Evolutionary conservation across 257 asterid species (phyloP).

Genomic region (Solanum etuberosum): DNA sequence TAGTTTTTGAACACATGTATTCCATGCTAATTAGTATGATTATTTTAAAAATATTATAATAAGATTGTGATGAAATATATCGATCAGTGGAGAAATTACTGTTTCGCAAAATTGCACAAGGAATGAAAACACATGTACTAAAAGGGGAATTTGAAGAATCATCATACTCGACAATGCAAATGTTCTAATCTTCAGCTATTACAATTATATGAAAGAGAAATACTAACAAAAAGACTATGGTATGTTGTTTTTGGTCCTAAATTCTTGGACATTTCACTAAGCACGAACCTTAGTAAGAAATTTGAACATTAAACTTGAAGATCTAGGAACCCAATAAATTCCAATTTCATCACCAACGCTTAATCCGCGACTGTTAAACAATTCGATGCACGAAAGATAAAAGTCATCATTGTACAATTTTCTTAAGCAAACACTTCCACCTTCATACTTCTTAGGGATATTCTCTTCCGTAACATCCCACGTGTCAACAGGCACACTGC

Average conservation of each 20-base stretch:
- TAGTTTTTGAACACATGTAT: too few species aligned
- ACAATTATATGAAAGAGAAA: neutral
- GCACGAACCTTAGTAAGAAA: neutral
- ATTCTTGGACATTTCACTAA: neutral
- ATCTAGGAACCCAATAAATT: conserved; percentile 30
- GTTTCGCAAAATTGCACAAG: neutral
- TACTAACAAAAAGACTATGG: neutral
- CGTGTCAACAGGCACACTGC: conserved; percentile 11
- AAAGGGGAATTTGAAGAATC: neutral
- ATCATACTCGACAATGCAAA: neutral
- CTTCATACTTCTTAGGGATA: conserved; percentile 13
- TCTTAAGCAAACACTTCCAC: conserved; percentile 10
- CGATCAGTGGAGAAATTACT: too few species aligned
- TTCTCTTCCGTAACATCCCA: conserved; percentile 39
- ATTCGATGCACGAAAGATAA: conserved; percentile 14
- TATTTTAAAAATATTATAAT: too few species aligned
- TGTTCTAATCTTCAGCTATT: too few species aligned
- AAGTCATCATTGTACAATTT: conserved; percentile 15
- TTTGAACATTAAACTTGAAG: conserved; percentile 15
- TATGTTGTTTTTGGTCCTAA: neutral
- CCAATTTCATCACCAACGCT: conserved; percentile 30
- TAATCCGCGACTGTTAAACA: conserved; percentile 17
- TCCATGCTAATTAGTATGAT: too few species aligned
- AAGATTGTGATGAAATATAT: too few species aligned
- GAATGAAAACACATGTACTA: too few species aligned